Evolutionary conservation across 2,329 filamentous ascomycete species (phyloP).

Genomic region (Fusarium pilosicola): DNA sequence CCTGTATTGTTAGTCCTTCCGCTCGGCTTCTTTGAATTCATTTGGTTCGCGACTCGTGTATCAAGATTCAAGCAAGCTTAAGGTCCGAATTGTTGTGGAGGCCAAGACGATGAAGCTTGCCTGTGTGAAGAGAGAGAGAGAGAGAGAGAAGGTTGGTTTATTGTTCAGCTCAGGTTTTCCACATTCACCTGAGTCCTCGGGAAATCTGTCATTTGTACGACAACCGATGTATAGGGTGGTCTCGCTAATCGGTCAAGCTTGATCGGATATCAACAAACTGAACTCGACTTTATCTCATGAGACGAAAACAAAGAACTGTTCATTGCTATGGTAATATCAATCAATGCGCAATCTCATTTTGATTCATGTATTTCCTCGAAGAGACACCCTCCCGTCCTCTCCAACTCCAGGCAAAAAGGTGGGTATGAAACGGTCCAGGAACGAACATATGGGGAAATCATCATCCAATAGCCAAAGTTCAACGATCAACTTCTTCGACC

Average conservation of each 20-base stretch:
- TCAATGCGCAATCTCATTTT: neutral
- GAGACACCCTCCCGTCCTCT: neutral
- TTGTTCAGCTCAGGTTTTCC: neutral
- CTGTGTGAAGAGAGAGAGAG: neutral
- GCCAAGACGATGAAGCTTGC: neutral
- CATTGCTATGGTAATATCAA: neutral
- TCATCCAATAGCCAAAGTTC: neutral
- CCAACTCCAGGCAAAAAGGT: neutral
- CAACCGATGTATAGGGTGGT: neutral
- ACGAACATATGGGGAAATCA: neutral
- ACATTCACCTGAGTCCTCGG: neutral
- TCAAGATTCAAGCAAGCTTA: neutral
- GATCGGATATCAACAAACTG: neutral
- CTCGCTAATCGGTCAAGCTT: neutral
- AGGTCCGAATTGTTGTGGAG: neutral
- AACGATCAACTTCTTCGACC: conserved; percentile 26
- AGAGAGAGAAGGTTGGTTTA: neutral
- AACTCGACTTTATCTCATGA: neutral
- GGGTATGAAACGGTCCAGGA: neutral
- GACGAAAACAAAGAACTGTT: neutral
- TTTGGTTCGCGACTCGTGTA: neutral
- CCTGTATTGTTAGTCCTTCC: neutral
- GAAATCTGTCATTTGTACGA: neutral
- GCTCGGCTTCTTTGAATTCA: neutral
- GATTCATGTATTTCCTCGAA: neutral